These are phyloP conservation scores for Eugenia klotzschiana DNA, from an alignment of 441 rosid genomes.

Conservation along the genomic window DNA sequence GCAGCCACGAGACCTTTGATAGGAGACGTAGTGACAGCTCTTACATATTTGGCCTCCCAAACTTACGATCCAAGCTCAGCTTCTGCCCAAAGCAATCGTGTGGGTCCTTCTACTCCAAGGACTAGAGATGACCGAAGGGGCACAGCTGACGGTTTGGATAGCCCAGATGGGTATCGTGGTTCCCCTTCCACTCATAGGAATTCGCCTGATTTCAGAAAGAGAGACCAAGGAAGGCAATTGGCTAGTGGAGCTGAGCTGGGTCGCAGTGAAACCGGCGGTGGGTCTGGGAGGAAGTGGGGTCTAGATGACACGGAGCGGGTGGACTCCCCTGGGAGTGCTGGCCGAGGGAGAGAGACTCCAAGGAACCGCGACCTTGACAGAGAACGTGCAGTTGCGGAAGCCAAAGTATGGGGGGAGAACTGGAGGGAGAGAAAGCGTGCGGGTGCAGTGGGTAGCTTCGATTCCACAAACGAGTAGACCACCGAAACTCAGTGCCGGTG, in stretches of 20 bases:
- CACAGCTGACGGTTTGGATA: constrained; percentile 56
- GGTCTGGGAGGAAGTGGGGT: constrained; percentile 78
- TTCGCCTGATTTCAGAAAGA: constrained; percentile 75
- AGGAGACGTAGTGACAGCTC: constrained; percentile 94
- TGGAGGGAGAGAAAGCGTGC: constrained; percentile 85
- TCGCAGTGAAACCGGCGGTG: constrained; percentile 52
- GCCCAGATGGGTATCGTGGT: constrained; percentile 54
- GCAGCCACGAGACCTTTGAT: constrained; percentile 93
- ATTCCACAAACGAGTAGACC: constrained; percentile 51
- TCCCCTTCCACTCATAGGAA: constrained; percentile 67
- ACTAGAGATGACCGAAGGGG: constrained; percentile 51
- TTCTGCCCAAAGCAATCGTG: constrained; percentile 46
- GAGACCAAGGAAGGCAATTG: constrained; percentile 45
- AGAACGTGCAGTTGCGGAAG: constrained; percentile 91
- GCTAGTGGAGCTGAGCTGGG: constrained; percentile 42
- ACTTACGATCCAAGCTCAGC: constrained; percentile 54
- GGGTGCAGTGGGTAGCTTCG: constrained; percentile 53
- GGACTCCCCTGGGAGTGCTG: constrained; percentile 50
- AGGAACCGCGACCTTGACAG: constrained; percentile 82
- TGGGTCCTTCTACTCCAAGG: constrained; percentile 56
- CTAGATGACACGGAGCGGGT: constrained; percentile 45
- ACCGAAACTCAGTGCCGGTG: background rate
- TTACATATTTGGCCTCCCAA: constrained; percentile 86
- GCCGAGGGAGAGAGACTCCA: constrained; percentile 61
- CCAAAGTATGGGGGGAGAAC: constrained; percentile 98